phyloP scores from a whole-genome alignment of 2,329 filamentous ascomycete genomes.

The Aureobasidium pullulans region DNA sequence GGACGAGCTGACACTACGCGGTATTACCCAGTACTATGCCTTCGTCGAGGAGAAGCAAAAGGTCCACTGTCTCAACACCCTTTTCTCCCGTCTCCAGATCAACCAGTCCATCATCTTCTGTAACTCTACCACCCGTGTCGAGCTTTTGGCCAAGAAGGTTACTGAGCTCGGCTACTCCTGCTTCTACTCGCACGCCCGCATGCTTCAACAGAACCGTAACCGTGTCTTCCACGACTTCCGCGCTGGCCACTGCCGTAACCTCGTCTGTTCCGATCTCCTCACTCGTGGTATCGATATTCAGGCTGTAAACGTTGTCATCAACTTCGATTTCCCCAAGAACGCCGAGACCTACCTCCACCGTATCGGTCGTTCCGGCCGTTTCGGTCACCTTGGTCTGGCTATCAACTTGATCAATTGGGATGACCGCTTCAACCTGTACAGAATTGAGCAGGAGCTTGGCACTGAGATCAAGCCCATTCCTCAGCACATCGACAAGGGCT shows the following conservation, averaged over 20 bases:
- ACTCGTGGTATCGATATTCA: slow-evolving; percentile 99
- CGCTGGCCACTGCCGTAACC: slow-evolving; percentile 93
- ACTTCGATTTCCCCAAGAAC: slow-evolving; percentile 99
- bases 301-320: slow-evolving; percentile 98
- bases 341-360: slow-evolving; percentile 97
- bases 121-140: slow-evolving; percentile 97
- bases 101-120: slow-evolving; percentile 99
- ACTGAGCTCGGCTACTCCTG: slow-evolving; percentile 98
- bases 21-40: slow-evolving; percentile 98
- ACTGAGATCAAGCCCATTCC: slow-evolving; percentile 98
- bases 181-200: slow-evolving; percentile 98
- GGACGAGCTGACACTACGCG: slow-evolving; percentile 95
- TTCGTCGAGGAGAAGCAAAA: slow-evolving; percentile 99
- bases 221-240: slow-evolving; percentile 99
- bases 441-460: slow-evolving; percentile 93
- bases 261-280: slow-evolving; percentile 94
- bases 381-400: slow-evolving; percentile 91
- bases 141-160: slow-evolving; percentile 97
- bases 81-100: slow-evolving; percentile 98
- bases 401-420: slow-evolving; percentile 99
- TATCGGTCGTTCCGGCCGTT: slow-evolving; percentile 94
- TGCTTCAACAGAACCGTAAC: slow-evolving; percentile 94
- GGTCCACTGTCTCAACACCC: slow-evolving; percentile 95
- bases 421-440: slow-evolving; percentile 96
- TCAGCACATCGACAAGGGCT: slow-evolving; percentile 86